A percentile compares a stretch with the other conserved stretches of the same genome.
Conservation (phyloP, 2,329 filamentous ascomycete genomes). For the Achaetomium macrosporum region DNA sequence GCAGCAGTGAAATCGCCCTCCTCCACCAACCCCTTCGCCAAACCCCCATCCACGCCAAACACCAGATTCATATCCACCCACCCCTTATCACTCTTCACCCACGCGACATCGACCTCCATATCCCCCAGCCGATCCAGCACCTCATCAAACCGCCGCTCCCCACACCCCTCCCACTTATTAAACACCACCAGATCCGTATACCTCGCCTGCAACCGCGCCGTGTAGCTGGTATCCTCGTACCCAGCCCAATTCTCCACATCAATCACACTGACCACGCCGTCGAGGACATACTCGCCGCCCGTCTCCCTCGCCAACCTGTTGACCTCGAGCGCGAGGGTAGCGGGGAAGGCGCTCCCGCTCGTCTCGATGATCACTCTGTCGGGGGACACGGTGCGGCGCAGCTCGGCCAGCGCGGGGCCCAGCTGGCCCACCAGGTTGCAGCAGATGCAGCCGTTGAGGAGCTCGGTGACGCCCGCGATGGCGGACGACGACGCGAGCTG, state of each 20-base stretch:
- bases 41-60: constrained; percentile 79
- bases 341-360: constrained; percentile 78
- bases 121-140: constrained; percentile 75
- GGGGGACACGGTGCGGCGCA: constrained; percentile 54
- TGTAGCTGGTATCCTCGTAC: constrained; percentile 86
- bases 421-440: constrained; percentile 96
- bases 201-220: constrained; percentile 77
- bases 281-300: constrained; percentile 62
- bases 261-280: constrained; percentile 83
- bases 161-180: constrained; percentile 83
- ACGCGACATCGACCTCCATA: constrained; percentile 71
- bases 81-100: constrained; percentile 79
- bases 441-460: constrained; percentile 97
- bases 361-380: constrained; percentile 95
- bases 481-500: constrained; percentile 78
- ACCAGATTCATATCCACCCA: constrained; percentile 72
- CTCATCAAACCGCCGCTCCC: constrained; percentile 68
- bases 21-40: constrained; percentile 54
- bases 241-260: constrained; percentile 95
- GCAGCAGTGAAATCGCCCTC: constrained; percentile 31
- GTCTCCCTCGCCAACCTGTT: constrained; percentile 71
- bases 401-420: constrained; percentile 68
- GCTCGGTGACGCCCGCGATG: constrained; percentile 83
- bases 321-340: constrained; percentile 84
- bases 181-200: constrained; percentile 89